These are phyloP conservation scores for Bipolaris cookei DNA, from an alignment of 2,329 filamentous ascomycete genomes.

Conservation along the genomic window DNA sequence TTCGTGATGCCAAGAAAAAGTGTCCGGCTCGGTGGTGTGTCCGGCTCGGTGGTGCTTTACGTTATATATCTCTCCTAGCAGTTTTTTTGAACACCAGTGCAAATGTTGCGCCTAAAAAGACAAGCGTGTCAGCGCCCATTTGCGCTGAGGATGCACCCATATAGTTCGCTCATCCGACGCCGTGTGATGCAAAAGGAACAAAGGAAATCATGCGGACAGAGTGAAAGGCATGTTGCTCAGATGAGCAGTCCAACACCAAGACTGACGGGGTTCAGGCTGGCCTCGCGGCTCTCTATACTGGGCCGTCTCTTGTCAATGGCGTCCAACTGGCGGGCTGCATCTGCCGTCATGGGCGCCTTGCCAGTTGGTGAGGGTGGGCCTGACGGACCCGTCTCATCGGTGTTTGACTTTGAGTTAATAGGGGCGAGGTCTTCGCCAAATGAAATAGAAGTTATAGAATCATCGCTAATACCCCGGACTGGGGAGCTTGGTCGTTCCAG, in stretches of 20 bases:
- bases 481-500: constrained; percentile 36
- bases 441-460: constrained; percentile 42
- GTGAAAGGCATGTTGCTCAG: constrained; percentile 13
- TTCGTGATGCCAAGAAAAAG: too few relatives aligned
- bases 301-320: constrained; percentile 29
- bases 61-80: neutral
- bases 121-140: neutral
- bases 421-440: constrained; percentile 44
- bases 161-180: neutral
- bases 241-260: constrained; percentile 34
- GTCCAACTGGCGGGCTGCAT: constrained; percentile 28
- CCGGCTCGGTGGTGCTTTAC: too few relatives aligned
- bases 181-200: neutral
- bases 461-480: constrained; percentile 37
- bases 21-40: too few relatives aligned
- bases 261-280: constrained; percentile 26
- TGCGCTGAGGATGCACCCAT: neutral
- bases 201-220: neutral
- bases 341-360: constrained; percentile 31
- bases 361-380: constrained; percentile 38
- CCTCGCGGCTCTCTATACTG: constrained; percentile 32
- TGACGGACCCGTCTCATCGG: constrained; percentile 26
- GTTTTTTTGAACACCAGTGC: neutral
- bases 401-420: constrained; percentile 32
- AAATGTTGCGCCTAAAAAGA: neutral